A percentile compares a stretch with the other conserved stretches of the same genome.
Conservation (phyloP, 805 yeast species). For the Nadsonia fulvescens region DNA sequence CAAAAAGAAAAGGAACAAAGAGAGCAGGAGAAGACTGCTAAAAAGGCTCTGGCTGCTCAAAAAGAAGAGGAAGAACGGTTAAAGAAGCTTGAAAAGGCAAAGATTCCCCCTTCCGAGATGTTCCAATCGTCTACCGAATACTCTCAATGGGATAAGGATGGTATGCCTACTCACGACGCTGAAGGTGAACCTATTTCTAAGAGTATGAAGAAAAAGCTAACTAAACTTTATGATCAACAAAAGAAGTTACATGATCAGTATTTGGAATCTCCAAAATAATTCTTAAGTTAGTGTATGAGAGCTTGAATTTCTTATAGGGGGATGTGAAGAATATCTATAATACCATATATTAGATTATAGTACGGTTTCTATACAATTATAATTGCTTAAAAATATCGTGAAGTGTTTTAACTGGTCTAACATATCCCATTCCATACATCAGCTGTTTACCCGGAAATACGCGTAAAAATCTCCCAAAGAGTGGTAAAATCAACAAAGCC, state of each 20-base stretch:
- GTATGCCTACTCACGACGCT: slow-evolving; percentile 60
- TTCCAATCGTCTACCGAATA: slow-evolving; percentile 42
- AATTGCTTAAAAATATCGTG: too few species aligned
- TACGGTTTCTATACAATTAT: too few species aligned
- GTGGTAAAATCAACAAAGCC: too few species aligned
- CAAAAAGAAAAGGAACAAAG: slow-evolving; percentile 39
- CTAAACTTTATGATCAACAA: slow-evolving; percentile 63
- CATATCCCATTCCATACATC: too few species aligned
- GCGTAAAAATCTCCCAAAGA: too few species aligned
- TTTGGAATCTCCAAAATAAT: too few species aligned
- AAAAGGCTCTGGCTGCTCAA: slow-evolving; percentile 26
- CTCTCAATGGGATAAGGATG: slow-evolving; percentile 68
- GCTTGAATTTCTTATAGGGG: background rate
- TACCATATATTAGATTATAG: background rate
- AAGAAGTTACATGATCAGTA: slow-evolving; percentile 66
- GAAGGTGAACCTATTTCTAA: slow-evolving; percentile 66
- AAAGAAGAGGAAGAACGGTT: slow-evolving; percentile 28
- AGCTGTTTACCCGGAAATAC: too few species aligned
- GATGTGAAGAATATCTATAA: background rate
- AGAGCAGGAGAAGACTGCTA: slow-evolving; percentile 38
- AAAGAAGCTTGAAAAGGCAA: slow-evolving; percentile 51
- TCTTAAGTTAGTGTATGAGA: background rate
- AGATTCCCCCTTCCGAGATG: slow-evolving; percentile 51
- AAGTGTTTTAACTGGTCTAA: too few species aligned
- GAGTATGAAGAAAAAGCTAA: slow-evolving; percentile 67